phyloP scores from a whole-genome alignment of 768 basidiomycete genomes.

The Hysterangium stoloniferum region DNA sequence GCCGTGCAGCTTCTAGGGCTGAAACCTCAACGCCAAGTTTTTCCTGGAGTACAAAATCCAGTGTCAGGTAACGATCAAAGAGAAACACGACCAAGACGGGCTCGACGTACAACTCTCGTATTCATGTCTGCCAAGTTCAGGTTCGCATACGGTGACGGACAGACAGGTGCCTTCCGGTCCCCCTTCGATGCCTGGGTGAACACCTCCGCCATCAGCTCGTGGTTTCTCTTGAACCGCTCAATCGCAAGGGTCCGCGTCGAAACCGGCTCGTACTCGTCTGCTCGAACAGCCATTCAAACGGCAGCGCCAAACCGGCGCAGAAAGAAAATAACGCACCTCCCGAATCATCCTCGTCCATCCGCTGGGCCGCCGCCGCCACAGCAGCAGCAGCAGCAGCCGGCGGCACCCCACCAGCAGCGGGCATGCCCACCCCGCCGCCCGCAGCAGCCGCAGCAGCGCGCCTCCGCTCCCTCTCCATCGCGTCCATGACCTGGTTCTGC shows the following conservation, averaged over 20 bases:
- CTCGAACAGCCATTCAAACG: slow-evolving; percentile 14
- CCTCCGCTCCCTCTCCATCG: slow-evolving; percentile 53
- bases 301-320: not conserved
- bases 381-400: not conserved
- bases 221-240: slow-evolving; percentile 69
- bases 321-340: slow-evolving; percentile 35
- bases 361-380: slow-evolving; percentile 21
- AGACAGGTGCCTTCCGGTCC: too few species aligned
- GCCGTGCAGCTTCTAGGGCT: too few species aligned
- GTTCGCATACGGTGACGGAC: too few species aligned
- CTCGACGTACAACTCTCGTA: too few species aligned
- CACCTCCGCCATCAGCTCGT: slow-evolving; percentile 79
- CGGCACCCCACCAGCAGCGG: slow-evolving; percentile 5
- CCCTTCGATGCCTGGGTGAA: slow-evolving; percentile 70
- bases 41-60: too few species aligned
- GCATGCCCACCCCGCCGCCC: not conserved
- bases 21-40: too few species aligned
- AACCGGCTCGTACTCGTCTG: slow-evolving; percentile 62
- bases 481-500: slow-evolving; percentile 66
- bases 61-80: too few species aligned
- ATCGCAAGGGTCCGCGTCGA: slow-evolving; percentile 66
- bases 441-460: not conserved
- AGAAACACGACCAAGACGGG: too few species aligned
- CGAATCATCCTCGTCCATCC: slow-evolving; percentile 55
- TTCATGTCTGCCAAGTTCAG: too few species aligned